Conservation (phyloP, 2,329 filamentous ascomycete species). For the Sarocladium kiliense region DNA sequence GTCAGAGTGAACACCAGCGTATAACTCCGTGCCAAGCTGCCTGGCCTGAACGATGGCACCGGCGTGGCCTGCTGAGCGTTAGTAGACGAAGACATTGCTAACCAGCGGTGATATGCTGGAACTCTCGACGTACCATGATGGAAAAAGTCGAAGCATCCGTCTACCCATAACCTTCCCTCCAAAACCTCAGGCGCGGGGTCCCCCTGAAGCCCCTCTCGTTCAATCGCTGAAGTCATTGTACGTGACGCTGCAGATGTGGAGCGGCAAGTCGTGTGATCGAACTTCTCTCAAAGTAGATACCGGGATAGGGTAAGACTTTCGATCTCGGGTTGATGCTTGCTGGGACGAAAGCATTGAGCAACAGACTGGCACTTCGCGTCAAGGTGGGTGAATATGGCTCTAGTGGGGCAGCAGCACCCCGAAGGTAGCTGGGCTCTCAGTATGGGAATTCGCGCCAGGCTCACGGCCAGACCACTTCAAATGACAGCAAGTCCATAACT, state of each 20-base stretch:
- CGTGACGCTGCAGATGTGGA: too few relatives aligned
- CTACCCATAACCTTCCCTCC: conserved; percentile 86
- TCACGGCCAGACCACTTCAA: too few relatives aligned
- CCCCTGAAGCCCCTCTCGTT: conserved; percentile 26
- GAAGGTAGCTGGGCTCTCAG: neutral
- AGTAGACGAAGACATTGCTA: too few relatives aligned
- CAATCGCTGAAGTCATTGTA: neutral
- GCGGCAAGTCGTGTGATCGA: too few relatives aligned
- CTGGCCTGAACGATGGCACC: conserved; percentile 96
- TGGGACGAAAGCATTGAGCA: too few relatives aligned
- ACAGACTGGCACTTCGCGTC: neutral
- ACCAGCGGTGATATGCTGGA: too few relatives aligned
- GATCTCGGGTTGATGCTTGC: too few relatives aligned
- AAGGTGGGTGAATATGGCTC: neutral
- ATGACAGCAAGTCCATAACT: too few relatives aligned
- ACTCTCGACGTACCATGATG: conserved; percentile 78
- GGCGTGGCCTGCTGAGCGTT: conserved; percentile 65
- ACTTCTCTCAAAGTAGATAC: too few relatives aligned
- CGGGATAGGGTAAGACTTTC: too few relatives aligned
- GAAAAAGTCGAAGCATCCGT: conserved; percentile 98
- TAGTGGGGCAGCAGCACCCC: too few relatives aligned
- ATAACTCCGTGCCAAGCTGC: conserved; percentile 80
- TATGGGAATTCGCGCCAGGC: too few relatives aligned
- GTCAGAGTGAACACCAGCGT: conserved; percentile 92
- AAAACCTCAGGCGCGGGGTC: conserved; percentile 49